A percentile compares a stretch with the other conserved stretches of the same genome.
Evolutionary conservation across 139 green algal species (phyloP).

Genomic region (Nannochloris sp.): DNA sequence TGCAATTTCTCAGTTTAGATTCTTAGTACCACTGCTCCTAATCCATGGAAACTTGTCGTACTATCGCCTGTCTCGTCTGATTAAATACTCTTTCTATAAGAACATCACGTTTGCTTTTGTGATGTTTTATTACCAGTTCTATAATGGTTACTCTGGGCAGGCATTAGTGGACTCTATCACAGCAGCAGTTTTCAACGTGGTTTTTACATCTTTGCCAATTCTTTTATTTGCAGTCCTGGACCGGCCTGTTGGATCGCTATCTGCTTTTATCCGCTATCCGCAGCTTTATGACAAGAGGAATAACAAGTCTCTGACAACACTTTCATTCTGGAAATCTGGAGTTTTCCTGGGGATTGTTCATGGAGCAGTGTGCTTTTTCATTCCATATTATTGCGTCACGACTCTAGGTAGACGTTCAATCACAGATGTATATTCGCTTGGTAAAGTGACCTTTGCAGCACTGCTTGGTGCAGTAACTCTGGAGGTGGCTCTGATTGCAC

Average conservation of each 20-base stretch:
- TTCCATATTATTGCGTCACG: constrained; percentile 41
- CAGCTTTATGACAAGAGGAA: constrained; percentile 50
- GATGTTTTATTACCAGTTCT: constrained; percentile 61
- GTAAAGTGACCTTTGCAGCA: constrained; percentile 37
- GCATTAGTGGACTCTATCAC: constrained; percentile 48
- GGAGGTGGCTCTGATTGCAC: constrained; percentile 48
- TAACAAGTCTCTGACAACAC: constrained; percentile 27
- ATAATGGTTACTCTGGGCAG: constrained; percentile 25
- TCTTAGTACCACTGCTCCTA: constrained; percentile 84
- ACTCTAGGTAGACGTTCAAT: constrained; percentile 22
- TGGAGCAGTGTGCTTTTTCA: constrained; percentile 50
- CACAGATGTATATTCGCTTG: constrained; percentile 47
- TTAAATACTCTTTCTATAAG: constrained; percentile 99
- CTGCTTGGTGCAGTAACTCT: constrained; percentile 53
- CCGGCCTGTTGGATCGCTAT: constrained; percentile 34
- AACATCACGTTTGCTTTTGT: constrained; percentile 89
- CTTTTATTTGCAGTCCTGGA: constrained; percentile 75
- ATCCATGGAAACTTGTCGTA: constrained; percentile 83
- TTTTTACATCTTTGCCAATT: constrained; percentile 77
- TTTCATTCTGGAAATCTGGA: constrained; percentile 49
- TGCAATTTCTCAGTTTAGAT: constrained; percentile 81
- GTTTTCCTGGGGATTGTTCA: constrained; percentile 32
- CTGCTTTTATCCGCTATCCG: constrained; percentile 37
- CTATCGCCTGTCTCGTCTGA: constrained; percentile 72
- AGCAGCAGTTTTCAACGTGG: constrained; percentile 46